Evolutionary conservation across 768 basidiomycete genomes (phyloP), one percentile per base, ranked within the genome.

Genomic region (Hypsizygus marmoreus): DNA sequence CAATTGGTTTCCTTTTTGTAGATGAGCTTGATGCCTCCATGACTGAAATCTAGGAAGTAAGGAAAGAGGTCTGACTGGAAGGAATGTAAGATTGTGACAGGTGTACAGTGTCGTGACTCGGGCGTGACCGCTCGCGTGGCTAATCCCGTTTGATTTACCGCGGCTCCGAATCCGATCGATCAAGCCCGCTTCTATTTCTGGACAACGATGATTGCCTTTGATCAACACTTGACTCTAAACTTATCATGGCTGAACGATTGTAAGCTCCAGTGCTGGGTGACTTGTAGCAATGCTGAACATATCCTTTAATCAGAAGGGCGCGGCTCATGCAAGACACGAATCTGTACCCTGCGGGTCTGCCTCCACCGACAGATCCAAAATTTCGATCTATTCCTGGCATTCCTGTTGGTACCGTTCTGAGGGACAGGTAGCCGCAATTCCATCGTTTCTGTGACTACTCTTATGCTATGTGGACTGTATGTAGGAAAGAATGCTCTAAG

Each of bases 1-100:
- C 83, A 6, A 85, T 76, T 1, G 93, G 91, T 58, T 90, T 82
- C 58, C 82, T 73, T 49, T 70, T 70, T 28, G 40, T 24, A 12
- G 58, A 11, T 11, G 58, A 51, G 16, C 47, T 46, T 12, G 55
- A 54, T n/a, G 49, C 33, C 24, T 47, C 51, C 54, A 60, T 60
- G 14, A 28, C 30, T 45, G 29, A 30, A n/a, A n/a, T n/a, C n/a
- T 17, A 17, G 14, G 34, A 37, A 24, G 17, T 24, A 22, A n/a
- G 2, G 16, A 20, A 1, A 3, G 23, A 8, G 24, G 6, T 14
- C 33, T 28, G 17, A 38, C 22, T 19, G 30, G 40, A 6, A 35
- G 19, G n/a, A 24, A 17, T 40, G 31, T n/a, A n/a, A n/a, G n/a
- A n/a, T n/a, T n/a, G n/a, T n/a, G n/a, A n/a, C n/a, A n/a, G n/a